Conservation (phyloP, 2,329 filamentous ascomycete genomes). For the Trichoderma oligosporum region DNA sequence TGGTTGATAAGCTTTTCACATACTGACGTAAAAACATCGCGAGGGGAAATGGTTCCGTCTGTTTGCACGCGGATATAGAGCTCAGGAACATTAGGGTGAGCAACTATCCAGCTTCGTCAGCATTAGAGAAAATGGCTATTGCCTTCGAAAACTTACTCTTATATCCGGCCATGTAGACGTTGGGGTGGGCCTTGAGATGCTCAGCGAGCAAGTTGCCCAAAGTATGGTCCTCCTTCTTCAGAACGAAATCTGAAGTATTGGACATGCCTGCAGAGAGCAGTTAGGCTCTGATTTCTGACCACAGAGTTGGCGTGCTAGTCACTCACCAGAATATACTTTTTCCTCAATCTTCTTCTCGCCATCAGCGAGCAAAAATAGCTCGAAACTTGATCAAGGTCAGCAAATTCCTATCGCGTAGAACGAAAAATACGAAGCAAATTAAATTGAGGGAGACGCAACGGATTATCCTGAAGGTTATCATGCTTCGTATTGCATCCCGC, state of each 20-base stretch:
- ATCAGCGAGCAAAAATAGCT: conserved; percentile 82
- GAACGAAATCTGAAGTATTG: conserved; percentile 89
- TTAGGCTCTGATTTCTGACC: neutral
- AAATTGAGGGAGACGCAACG: conserved; percentile 30
- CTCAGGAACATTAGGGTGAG: conserved; percentile 59
- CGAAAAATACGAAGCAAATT: neutral
- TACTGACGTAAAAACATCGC: conserved; percentile 76
- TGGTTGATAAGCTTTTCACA: conserved; percentile 81
- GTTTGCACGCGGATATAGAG: conserved; percentile 80
- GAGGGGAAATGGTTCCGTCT: conserved; percentile 82
- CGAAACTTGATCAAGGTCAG: conserved; percentile 61
- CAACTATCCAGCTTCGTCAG: conserved; percentile 36
- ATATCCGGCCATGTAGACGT: conserved; percentile 89
- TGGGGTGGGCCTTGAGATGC: conserved; percentile 76
- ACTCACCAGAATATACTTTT: conserved; percentile 81
- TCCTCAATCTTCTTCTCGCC: conserved; percentile 93
- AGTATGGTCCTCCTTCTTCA: conserved; percentile 97
- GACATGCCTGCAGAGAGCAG: conserved; percentile 61
- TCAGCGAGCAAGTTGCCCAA: conserved; percentile 85
- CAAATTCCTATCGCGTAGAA: neutral
- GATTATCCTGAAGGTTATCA: conserved; percentile 36
- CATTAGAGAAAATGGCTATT: conserved; percentile 28
- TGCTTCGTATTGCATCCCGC: conserved; percentile 39
- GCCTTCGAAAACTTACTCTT: conserved; percentile 58
- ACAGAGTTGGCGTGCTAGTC: neutral